Base-by-base conservation (phyloP, 805 yeast species). In the Yamadazyma takamatsuzukensis region DNA sequence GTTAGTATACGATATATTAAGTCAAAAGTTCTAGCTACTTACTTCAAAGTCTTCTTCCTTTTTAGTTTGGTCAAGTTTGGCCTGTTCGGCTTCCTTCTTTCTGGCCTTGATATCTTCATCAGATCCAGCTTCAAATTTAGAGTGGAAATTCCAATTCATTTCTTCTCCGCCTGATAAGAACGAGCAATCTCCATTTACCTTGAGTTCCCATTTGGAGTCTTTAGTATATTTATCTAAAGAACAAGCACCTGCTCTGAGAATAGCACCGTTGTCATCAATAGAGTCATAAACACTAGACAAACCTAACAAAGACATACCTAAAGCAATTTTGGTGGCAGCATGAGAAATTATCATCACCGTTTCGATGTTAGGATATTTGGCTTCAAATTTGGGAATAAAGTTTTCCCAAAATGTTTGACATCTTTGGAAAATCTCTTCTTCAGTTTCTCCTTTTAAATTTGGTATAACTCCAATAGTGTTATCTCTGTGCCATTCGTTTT, bases 251-350 rank as follows among this genome's bases (percentile, higher is more conserved):
- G 95, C 82, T 30, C 88, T 68, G 25, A 74, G 54, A 32, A 60
- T 44, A 2, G 62, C 57, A 15, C 45, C 37, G 7, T 68, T 62
- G 2, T 59, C 61, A 16, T 68, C 76, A 25, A 83, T 48, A 15
- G 68, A 58, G 17, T 77, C 84, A 27, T 74, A 68, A 14, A 75
- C 75, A 25, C 65, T 62, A 0, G 51, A 32, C 34, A 70, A 72
- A 0, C 78, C 78, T 48, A 83, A 50, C 11, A 90, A 62, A 1
- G 83, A 72, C 76, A 86, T 76, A 4, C 96, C 96, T 12, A 90
- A 61, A 0, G 94, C 89, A 39, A 88, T 86, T 54, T 87, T 86
- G 4, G 94, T 74, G 3, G 97, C 97, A 1, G 97, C 98, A 59
- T 93, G 97, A 4, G 95, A 79, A 17, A 86, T 79, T n/a, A 90